A percentile compares a stretch with the other conserved stretches of the same genome.
phyloP scores from a whole-genome alignment of 1,139 yeast genomes.

The Arxiozyma slooffiae region DNA sequence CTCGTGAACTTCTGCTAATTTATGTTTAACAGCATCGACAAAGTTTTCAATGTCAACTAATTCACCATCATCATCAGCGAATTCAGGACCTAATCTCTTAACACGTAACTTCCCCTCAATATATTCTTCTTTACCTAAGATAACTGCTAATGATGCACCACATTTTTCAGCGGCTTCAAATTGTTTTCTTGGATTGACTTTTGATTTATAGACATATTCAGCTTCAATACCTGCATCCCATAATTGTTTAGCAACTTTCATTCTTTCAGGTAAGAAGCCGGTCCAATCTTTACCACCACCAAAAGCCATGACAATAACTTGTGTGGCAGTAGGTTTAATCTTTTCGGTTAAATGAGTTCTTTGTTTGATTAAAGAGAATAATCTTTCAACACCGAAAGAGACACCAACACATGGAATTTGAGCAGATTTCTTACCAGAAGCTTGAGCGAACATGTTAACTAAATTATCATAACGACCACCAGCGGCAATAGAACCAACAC shows the following conservation, averaged over 20 bases:
- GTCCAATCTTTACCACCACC: constrained; percentile 97
- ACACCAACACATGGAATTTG: constrained; percentile 96
- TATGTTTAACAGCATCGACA: constrained; percentile 45
- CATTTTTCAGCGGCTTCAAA: constrained; percentile 94
- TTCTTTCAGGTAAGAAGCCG: constrained; percentile 85
- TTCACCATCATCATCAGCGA: constrained; percentile 81
- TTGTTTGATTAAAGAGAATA: constrained; percentile 79
- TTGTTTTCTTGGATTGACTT: constrained; percentile 90
- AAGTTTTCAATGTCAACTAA: constrained; percentile 54
- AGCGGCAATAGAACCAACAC: constrained; percentile 96
- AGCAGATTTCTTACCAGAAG: constrained; percentile 62
- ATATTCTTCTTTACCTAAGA: constrained; percentile 89
- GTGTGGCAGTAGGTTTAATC: constrained; percentile 76
- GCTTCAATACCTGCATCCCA: constrained; percentile 88
- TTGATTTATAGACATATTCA: constrained; percentile 82
- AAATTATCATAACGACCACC: constrained; percentile 97
- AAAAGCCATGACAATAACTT: constrained; percentile 92
- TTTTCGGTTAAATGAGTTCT: constrained; percentile 49
- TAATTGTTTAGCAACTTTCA: constrained; percentile 67
- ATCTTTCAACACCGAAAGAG: constrained; percentile 92
- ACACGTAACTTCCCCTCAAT: constrained; percentile 68
- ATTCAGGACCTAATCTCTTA: constrained; percentile 81
- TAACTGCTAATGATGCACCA: constrained; percentile 85
- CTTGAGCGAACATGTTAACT: constrained; percentile 88
- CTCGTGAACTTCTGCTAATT: constrained; percentile 36